A percentile compares a stretch with the other conserved stretches of the same genome.
phyloP scores from a whole-genome alignment of 2,329 filamentous ascomycete species.

The Thermoascus crustaceus region DNA sequence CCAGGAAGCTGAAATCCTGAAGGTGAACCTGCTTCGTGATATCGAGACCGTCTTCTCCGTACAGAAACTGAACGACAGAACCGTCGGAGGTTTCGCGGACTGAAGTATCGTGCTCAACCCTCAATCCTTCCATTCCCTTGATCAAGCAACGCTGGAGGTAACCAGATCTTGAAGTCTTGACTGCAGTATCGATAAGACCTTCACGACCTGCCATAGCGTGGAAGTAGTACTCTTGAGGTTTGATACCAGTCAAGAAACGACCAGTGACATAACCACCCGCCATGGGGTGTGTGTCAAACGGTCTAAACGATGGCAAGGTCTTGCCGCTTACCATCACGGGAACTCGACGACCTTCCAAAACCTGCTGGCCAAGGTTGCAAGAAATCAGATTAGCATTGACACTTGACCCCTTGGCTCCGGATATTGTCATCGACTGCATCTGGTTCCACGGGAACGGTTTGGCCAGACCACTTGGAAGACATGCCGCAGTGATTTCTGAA shows the following conservation, averaged over 20 bases:
- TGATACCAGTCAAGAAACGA: constrained; percentile 94
- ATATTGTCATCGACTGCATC: constrained; percentile 98
- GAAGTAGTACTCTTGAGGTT: constrained; percentile 97
- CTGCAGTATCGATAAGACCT: constrained; percentile 95
- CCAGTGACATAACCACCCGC: constrained; percentile 92
- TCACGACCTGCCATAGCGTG: constrained; percentile 99
- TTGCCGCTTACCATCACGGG: constrained; percentile 98
- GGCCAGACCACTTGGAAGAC: constrained; percentile 71
- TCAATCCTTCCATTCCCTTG: constrained; percentile 95
- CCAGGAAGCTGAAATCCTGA: constrained; percentile 79
- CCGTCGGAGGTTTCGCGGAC: constrained; percentile 85
- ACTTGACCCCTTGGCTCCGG: constrained; percentile 83
- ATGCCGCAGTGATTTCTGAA: constrained; percentile 65
- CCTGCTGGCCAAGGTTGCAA: constrained; percentile 93
- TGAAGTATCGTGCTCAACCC: constrained; percentile 85
- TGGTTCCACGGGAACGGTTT: constrained; percentile 95
- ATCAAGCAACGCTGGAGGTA: constrained; percentile 95
- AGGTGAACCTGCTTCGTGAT: constrained; percentile 91
- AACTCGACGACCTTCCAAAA: constrained; percentile 88
- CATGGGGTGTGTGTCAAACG: constrained; percentile 79
- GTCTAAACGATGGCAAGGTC: constrained; percentile 85
- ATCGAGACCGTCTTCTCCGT: constrained; percentile 92
- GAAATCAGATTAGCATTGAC: constrained; percentile 98
- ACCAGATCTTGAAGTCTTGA: constrained; percentile 94
- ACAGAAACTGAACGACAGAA: constrained; percentile 86